Conservation (phyloP, 139 green algal genomes). For the Pleodorina starrii region DNA sequence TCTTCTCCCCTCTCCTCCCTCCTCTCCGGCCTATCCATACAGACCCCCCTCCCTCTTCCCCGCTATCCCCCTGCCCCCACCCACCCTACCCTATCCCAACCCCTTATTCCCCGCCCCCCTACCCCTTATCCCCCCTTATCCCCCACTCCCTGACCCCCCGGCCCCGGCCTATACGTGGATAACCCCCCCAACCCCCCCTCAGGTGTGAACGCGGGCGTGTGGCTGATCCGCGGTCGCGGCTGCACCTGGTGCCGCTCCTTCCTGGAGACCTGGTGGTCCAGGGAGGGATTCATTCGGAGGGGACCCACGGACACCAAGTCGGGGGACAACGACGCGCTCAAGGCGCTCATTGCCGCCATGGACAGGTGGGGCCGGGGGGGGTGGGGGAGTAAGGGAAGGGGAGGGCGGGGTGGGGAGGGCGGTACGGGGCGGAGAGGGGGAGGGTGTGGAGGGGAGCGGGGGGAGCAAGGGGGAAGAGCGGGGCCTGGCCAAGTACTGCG, state of each 20-base stretch:
- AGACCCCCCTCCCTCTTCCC: too few relatives aligned
- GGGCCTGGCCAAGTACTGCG: neutral
- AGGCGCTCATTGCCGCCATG: slow-evolving; percentile 49
- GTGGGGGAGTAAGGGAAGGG: neutral
- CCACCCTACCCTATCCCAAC: too few relatives aligned
- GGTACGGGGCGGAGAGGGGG: neutral
- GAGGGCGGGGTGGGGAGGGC: neutral
- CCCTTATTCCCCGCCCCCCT: too few relatives aligned
- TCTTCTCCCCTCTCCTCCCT: too few relatives aligned
- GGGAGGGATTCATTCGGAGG: slow-evolving; percentile 52
- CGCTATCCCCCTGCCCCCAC: too few relatives aligned
- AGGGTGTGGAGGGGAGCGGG: neutral
- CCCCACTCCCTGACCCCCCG: too few relatives aligned
- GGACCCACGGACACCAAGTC: slow-evolving; percentile 54
- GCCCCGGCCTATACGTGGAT: too few relatives aligned
- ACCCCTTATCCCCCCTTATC: too few relatives aligned
- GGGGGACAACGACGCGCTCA: slow-evolving; percentile 71
- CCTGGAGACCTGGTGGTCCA: slow-evolving; percentile 60
- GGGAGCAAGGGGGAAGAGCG: neutral
- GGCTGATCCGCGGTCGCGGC: slow-evolving; percentile 52
- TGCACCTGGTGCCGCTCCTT: slow-evolving; percentile 59
- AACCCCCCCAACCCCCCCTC: neutral
- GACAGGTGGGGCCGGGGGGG: neutral
- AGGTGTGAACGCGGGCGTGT: slow-evolving; percentile 62
- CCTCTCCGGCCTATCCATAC: too few relatives aligned